Evolutionary conservation across 2,329 filamentous ascomycete genomes (phyloP), one percentile per base, ranked within the genome.

Genomic region (Fusarium coffeatum): DNA sequence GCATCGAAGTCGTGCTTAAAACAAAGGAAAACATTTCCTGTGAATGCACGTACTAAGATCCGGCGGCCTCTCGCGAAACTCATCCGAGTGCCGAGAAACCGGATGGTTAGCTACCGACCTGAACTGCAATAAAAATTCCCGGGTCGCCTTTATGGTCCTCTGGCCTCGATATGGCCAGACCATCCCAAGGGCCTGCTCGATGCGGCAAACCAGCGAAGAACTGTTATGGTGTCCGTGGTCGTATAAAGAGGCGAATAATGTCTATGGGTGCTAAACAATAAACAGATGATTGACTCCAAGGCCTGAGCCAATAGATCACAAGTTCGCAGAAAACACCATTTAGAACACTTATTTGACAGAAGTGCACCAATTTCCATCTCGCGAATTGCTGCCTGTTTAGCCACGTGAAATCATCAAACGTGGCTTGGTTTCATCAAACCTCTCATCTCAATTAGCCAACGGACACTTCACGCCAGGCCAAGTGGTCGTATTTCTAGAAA

Each of bases 401-500:
- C 48, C 10, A 22, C 22, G 30, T 37, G 22, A 50, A 54, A 43
- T 30, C 32, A 67, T 54, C 41, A 45, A 63, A 27, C 41, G 28
- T 55, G 56, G 42, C 51, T 69, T 67, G 48, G 48, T 54, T 55
- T 43, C 46, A 32, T 45, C 51, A 43, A 50, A 32, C 42, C 16
- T 42, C 22, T 40, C 40, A 42, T 64, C 27, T 56, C 22, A 27
- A 63, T 48, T 23, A 46, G 37, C 45, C 50, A 60, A 64, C 55
- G 16, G 32, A 20, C 40, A 37, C 22, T 27, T 15, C 18, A 20
- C 43, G 16, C 32, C 32, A 64, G 47, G 43, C 54, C 63, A 41
- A 71, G 56, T 63, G 62, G 57, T 41, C 34, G 40, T 46, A 50
- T 43, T 55, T 51, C 49, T 25, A 56, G 46, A 53, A 68, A 34